Percentiles rank a stretch among this genome's conserved stretches.
Conservation (phyloP, 306 rosid genomes). For the Fragaria vesca region DNA sequence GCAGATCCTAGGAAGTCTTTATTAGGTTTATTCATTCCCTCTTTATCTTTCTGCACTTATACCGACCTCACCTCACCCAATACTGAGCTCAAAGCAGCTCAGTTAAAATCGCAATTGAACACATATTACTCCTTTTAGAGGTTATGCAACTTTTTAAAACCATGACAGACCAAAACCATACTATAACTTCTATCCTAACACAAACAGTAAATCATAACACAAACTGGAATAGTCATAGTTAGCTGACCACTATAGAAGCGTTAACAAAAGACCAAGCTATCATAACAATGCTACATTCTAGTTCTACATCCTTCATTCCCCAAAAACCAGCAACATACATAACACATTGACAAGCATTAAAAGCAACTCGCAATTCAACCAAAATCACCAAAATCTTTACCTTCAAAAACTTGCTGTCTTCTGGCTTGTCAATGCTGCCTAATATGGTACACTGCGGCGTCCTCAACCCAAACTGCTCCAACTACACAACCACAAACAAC, state of each 20-base stretch:
- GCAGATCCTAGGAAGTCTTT: neutral
- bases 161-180: neutral
- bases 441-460: slow-evolving; percentile 87
- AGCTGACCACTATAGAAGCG: neutral
- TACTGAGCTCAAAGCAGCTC: neutral
- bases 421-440: slow-evolving; percentile 73
- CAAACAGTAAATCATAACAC: neutral
- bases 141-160: neutral
- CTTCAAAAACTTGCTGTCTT: slow-evolving; percentile 42
- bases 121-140: neutral
- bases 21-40: neutral
- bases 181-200: neutral
- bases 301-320: neutral
- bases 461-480: slow-evolving; percentile 64
- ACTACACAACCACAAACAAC: slow-evolving; percentile 35
- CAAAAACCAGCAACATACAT: neutral
- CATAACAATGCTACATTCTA: neutral
- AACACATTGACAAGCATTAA: neutral
- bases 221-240: neutral
- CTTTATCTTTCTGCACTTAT: neutral
- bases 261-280: neutral
- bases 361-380: neutral
- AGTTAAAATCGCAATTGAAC: neutral
- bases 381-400: slow-evolving; percentile 11
- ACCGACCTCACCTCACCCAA: neutral